phyloP scores from a whole-genome alignment of 805 yeast genomes.

The Naumovozyma castellii region DNA sequence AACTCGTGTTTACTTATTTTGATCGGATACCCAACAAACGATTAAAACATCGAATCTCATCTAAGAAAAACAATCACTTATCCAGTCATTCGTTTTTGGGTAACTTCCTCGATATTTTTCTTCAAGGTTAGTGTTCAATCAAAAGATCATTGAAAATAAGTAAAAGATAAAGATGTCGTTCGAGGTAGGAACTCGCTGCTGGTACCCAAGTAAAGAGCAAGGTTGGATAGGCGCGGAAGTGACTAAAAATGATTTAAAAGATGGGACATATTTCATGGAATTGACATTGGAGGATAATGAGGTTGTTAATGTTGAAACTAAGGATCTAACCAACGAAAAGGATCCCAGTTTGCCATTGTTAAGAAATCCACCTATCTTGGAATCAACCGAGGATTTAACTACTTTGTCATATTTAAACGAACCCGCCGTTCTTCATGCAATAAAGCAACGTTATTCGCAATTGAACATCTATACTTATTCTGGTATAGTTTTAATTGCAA shows the following conservation, averaged over 20 bases:
- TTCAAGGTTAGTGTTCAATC: no score
- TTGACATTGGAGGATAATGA: conserved; percentile 44
- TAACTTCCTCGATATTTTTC: no score
- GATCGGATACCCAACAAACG: not conserved
- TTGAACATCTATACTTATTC: conserved; percentile 90
- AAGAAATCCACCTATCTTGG: conserved; percentile 85
- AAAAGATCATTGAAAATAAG: not conserved
- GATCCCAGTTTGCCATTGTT: conserved; percentile 56
- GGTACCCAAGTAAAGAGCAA: conserved; percentile 60
- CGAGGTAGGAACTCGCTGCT: conserved; percentile 60
- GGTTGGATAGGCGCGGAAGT: conserved; percentile 73
- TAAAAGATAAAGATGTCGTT: conserved; percentile 18
- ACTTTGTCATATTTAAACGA: conserved; percentile 87
- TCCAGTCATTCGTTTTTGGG: no score
- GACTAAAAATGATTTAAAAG: conserved; percentile 33
- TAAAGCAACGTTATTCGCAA: conserved; percentile 79
- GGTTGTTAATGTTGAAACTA: conserved; percentile 40
- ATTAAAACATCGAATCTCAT: no score
- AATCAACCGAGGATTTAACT: conserved; percentile 90
- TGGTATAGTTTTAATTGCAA: conserved; percentile 92
- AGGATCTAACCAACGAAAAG: conserved; percentile 16
- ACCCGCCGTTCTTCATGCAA: conserved; percentile 93
- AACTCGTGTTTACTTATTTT: not conserved
- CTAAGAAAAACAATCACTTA: no score
- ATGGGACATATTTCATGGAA: conserved; percentile 40